Evolutionary conservation across 192 early-diverging fungal species (phyloP).

Genomic region (Paraglomus occultum): DNA sequence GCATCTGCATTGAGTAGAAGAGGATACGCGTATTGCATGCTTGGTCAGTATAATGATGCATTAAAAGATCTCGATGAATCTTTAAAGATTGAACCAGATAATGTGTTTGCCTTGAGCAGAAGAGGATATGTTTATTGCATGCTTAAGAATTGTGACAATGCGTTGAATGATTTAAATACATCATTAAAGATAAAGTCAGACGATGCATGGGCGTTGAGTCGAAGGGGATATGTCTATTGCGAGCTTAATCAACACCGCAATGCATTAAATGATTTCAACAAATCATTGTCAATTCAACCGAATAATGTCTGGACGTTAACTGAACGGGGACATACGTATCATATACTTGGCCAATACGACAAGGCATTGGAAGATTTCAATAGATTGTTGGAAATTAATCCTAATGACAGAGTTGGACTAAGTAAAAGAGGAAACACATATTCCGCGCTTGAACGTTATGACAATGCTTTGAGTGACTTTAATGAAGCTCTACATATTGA

Average conservation of each 20-base stretch:
- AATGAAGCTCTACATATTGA: slow-evolving; percentile 10
- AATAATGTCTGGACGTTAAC: background rate
- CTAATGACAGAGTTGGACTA: slow-evolving; percentile 3
- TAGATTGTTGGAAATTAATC: slow-evolving; percentile 12
- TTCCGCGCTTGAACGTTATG: background rate
- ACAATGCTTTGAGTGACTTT: slow-evolving; percentile 10
- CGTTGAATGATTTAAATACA: slow-evolving; percentile 6
- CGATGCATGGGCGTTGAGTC: background rate
- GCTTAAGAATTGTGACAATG: background rate
- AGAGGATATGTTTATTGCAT: slow-evolving; percentile 8
- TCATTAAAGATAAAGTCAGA: background rate
- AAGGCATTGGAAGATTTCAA: slow-evolving; percentile 1
- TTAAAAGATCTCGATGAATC: background rate
- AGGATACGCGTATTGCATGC: background rate
- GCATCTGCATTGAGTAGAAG: background rate
- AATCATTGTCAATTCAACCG: background rate
- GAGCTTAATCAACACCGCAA: background rate
- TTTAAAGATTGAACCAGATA: background rate
- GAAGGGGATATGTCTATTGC: slow-evolving; percentile 13
- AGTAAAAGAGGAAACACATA: background rate
- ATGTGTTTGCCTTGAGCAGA: background rate
- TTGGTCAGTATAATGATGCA: background rate
- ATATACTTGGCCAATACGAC: background rate
- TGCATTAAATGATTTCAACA: slow-evolving; percentile 6
- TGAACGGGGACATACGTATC: background rate